Evolutionary conservation across 768 basidiomycete species (phyloP).

Genomic region (Lanmaoa pseudosensibilis): DNA sequence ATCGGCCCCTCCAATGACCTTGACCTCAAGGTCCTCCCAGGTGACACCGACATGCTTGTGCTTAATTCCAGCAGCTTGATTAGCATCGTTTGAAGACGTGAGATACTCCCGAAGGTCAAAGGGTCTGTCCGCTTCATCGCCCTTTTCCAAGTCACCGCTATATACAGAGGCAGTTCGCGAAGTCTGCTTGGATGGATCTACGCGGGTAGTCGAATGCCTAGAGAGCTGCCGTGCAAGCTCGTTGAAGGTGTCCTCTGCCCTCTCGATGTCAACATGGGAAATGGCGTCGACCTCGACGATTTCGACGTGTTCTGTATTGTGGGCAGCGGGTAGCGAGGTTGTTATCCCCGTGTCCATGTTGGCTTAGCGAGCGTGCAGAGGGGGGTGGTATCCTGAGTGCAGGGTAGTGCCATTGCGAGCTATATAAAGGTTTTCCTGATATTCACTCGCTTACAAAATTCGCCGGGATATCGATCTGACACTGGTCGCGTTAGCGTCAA

Average conservation of each 20-base stretch:
- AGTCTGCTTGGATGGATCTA: constrained; percentile 16
- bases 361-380: background rate
- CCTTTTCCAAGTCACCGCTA: constrained; percentile 42
- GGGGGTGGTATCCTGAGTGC: background rate
- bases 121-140: constrained; percentile 31
- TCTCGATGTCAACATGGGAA: constrained; percentile 47
- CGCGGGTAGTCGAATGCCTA: constrained; percentile 1
- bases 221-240: constrained; percentile 47
- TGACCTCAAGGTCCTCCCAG: constrained; percentile 69
- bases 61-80: constrained; percentile 62
- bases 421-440: constrained; percentile 14
- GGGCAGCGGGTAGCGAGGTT: background rate
- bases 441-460: constrained; percentile 19
- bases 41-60: constrained; percentile 76
- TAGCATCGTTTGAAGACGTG: constrained; percentile 62
- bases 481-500: background rate
- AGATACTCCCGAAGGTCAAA: constrained; percentile 74
- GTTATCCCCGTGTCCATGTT: constrained; percentile 10
- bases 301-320: constrained; percentile 16
- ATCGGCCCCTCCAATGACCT: constrained; percentile 54
- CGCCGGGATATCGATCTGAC: background rate
- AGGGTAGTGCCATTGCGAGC: background rate
- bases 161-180: constrained; percentile 28
- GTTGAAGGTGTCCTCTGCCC: constrained; percentile 55
- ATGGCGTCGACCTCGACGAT: constrained; percentile 21